Base-by-base conservation (phyloP, 306 rosid genomes). In the Cercis canadensis region DNA sequence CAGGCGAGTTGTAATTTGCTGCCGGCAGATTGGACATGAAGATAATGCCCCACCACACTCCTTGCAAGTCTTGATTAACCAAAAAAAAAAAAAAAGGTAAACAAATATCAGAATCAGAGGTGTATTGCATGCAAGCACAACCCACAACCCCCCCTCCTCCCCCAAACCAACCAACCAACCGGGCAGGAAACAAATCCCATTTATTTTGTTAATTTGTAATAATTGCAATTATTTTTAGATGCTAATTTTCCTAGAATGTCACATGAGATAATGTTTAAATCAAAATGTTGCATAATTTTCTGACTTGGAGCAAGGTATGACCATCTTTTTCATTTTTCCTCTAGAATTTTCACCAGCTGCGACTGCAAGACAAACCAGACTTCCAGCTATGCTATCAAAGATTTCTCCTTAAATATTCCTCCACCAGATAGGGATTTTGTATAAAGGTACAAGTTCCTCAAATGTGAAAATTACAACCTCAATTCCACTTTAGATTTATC, bases 11-110 rank as follows among this genome's bases (percentile, higher is more conserved):
- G 84, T 76, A 74, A 94, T 90, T 57, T 85, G 90, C 70, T 87
- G 82, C 73, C 95, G 86, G 62, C 98, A 90, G 68, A 89, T 36
- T 0, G 98, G 98, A 84, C 98, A 94, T 16, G 77, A 36, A 37
- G 87, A 80, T 65, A 94, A 65, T 17, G 86, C 74, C 5, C 60
- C 73, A 1, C 97, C 94, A 63, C 98, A 94, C 58, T 90, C 97
- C 90, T 81, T 89, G 95, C 98, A 94, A 36, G 97, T 90, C 98
- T 94, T 16, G 52, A 66, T 11, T 17, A 44, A 24, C 29, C 29
- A 19, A 85, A 75, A 59, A 50, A 19, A 85, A 75, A 59, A 50
- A 40, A 37, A 7, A 10, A 43, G 29, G 56, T 16, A 52, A 31
- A 80, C 65, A 14, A 66, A 18, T 73, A 31, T 37, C 57, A 44